A percentile compares a stretch with the other conserved stretches of the same genome.
phyloP scores from a whole-genome alignment of 169 alveolate genomes.

The Plasmodium blacklocki region DNA sequence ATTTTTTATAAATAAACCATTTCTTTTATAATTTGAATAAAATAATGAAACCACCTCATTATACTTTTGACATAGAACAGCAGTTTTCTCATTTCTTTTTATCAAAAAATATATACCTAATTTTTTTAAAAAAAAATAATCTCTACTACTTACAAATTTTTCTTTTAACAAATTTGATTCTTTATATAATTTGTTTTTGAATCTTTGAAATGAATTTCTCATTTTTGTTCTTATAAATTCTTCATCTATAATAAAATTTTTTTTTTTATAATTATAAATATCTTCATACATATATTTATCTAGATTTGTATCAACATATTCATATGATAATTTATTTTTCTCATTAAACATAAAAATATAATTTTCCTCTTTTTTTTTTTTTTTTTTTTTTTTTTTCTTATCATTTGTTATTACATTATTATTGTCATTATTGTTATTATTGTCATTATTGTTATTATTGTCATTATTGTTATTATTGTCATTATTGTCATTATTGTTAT shows the following conservation, averaged over 20 bases:
- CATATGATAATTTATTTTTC: no score
- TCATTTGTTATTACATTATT: no score
- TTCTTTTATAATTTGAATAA: slow-evolving; percentile 5
- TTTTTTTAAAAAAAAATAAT: slow-evolving; percentile 44
- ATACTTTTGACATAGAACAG: slow-evolving; percentile 14
- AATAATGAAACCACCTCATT: slow-evolving; percentile 26
- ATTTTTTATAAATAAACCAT: slow-evolving; percentile 25
- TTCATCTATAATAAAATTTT: slow-evolving; percentile 56
- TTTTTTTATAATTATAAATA: slow-evolving; percentile 2
- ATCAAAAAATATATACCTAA: slow-evolving; percentile 72
- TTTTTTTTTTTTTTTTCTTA: no score
- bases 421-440: no score
- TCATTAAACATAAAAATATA: no score
- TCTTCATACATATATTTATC: no score
- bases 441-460: no score
- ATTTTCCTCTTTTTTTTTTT: no score
- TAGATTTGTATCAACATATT: no score
- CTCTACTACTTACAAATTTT: slow-evolving; percentile 36
- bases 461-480: no score
- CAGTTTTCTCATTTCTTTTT: slow-evolving; percentile 33
- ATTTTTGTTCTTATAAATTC: slow-evolving; percentile 72
- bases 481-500: no score
- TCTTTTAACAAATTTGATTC: slow-evolving; percentile 32
- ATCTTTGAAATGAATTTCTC: slow-evolving; percentile 50
- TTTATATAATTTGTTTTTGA: neutral